Percentiles rank a stretch among this genome's conserved stretches.
These are phyloP conservation scores for Pisolithus albus DNA, from an alignment of 768 basidiomycete species.

Conservation along the genomic window DNA sequence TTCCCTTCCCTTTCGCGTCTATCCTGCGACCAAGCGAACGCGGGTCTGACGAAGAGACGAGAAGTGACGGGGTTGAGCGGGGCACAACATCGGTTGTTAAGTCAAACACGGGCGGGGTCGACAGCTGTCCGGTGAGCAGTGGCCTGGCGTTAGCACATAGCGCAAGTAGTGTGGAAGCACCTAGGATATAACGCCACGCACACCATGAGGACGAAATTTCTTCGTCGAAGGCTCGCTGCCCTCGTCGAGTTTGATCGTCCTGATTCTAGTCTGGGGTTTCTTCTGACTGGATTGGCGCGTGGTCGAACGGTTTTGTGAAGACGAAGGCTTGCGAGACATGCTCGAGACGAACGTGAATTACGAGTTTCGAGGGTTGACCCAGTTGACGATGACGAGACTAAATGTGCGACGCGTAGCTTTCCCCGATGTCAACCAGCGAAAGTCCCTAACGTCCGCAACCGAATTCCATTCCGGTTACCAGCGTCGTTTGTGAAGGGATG, in stretches of 20 bases:
- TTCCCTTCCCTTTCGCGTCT: conserved; percentile 23
- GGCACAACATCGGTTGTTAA: conserved; percentile 10
- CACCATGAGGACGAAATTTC: conserved; percentile 7
- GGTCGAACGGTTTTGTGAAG: conserved; percentile 1
- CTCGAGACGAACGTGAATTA: too few species aligned
- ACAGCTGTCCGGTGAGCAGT: conserved; percentile 7
- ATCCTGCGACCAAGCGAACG: not conserved
- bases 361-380: too few species aligned
- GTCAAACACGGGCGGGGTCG: conserved; percentile 18
- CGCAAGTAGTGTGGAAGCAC: not conserved
- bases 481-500: too few species aligned
- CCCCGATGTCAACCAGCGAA: too few species aligned
- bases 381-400: too few species aligned
- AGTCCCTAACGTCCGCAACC: too few species aligned
- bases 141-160: not conserved
- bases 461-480: too few species aligned
- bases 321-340: conserved; percentile 19
- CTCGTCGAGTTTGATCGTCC: conserved; percentile 18
- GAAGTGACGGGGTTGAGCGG: conserved; percentile 4
- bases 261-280: conserved; percentile 12
- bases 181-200: not conserved
- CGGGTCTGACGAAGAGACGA: not conserved
- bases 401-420: too few species aligned
- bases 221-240: conserved; percentile 16
- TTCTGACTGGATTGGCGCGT: conserved; percentile 2